Evolutionary conservation across 1,139 yeast genomes (phyloP), one percentile per base, ranked within the genome.

Genomic region (Geotrichum cucujoidarum): DNA sequence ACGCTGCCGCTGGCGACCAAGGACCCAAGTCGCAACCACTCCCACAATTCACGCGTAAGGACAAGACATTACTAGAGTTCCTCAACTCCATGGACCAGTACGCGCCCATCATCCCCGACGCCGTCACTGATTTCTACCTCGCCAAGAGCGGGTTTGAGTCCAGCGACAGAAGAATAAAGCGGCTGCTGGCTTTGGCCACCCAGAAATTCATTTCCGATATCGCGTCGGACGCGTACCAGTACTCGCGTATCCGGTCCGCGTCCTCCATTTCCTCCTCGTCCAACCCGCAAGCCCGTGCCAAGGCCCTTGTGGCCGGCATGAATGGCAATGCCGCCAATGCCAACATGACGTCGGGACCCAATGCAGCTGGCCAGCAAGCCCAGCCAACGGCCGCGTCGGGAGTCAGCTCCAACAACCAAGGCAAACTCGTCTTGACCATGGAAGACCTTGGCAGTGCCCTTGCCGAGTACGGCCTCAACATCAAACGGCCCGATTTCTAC

Each of bases 51-150:
- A 78, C 89, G 1, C 74, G 92, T 55, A 86, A 87, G 58, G 98
- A 94, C 60, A 89, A 88, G 62, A 83, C 95, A 0, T 70, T 94
- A 40, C 80, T 82, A 57, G 97, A 94, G 58, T 83, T 94, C 31
- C 73, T 94, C 32, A 85, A 83, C 43, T 73, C 89, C 68, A 84
- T 92, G 90, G 95, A 88, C 55, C 95, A 89, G 51, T 89, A 83
- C 65, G 89, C 96, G 2, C 98, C 98, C 1, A 85, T 94, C 36
- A 92, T 94, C 39, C 99, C 99, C 0, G 98, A 94, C 63, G 94
- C 95, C 0, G 97, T 94, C n/a, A 87, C 96, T 0, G 97, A 92
- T 61, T 92, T 88, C 65, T 92, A 92, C 61, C 70, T 94, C 45
- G 82, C 90, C 20, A 84, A 84, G 60, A 84, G 90, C 53, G 99